Percentiles rank a stretch among this genome's conserved stretches.
Conservation (phyloP, 2,329 filamentous ascomycete genomes). For the Aspergillus sp. region DNA sequence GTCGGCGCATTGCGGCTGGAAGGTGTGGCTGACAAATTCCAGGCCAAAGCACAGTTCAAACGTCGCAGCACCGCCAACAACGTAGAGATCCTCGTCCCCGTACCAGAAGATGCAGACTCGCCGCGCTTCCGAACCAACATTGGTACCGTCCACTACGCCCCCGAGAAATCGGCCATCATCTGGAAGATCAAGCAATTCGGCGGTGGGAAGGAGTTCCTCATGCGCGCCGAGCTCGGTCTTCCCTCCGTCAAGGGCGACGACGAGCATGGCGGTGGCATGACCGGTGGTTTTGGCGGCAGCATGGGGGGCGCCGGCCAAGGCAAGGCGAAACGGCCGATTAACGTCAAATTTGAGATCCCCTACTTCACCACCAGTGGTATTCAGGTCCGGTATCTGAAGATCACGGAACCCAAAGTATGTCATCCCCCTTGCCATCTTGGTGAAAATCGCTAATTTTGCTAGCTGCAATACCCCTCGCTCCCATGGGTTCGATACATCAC, state of each 20-base stretch:
- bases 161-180: conserved; percentile 94
- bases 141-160: conserved; percentile 93
- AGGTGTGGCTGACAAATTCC: not conserved
- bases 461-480: conserved; percentile 97
- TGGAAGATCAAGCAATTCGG: conserved; percentile 99
- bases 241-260: conserved; percentile 94
- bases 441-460: conserved; percentile 8
- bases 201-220: conserved; percentile 96
- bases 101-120: conserved; percentile 94
- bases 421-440: not conserved
- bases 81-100: conserved; percentile 94
- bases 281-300: conserved; percentile 91
- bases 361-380: conserved; percentile 99
- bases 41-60: conserved; percentile 96
- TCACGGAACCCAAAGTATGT: conserved; percentile 95
- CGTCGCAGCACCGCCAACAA: conserved; percentile 97
- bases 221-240: conserved; percentile 93
- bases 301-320: conserved; percentile 86
- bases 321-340: conserved; percentile 94
- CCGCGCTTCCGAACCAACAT: conserved; percentile 97
- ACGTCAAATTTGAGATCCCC: conserved; percentile 99
- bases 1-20: not conserved
- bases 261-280: conserved; percentile 95
- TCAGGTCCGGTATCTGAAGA: conserved; percentile 97
- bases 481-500: conserved; percentile 99